Percentiles rank a stretch among this genome's conserved stretches.
These are phyloP conservation scores for Sordariomycetes sp. DNA, from an alignment of 2,329 filamentous ascomycete species.

Conservation along the genomic window DNA sequence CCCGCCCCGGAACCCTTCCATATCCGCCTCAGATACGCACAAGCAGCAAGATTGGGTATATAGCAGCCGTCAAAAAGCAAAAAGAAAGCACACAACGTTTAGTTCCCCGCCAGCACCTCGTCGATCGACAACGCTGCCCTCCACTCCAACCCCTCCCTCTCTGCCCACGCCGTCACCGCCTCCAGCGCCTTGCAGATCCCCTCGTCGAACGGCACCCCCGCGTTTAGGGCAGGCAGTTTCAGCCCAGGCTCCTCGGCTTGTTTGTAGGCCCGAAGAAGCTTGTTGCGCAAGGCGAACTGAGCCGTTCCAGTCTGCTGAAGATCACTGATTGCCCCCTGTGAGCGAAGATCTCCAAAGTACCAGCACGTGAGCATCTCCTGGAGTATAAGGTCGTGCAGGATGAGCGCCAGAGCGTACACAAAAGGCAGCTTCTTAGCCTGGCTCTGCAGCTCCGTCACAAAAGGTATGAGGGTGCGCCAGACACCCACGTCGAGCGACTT, in stretches of 20 bases:
- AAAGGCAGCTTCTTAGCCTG: constrained; percentile 22
- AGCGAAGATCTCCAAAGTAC: constrained; percentile 5
- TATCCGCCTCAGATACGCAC: background rate
- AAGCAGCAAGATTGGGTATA: constrained; percentile 2
- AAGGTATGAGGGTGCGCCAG: constrained; percentile 34
- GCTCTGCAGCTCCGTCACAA: constrained; percentile 27
- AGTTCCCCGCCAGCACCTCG: constrained; percentile 2
- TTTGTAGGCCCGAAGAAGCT: background rate
- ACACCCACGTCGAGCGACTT: constrained; percentile 26
- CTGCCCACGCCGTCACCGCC: constrained; percentile 4
- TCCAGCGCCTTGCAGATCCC: constrained; percentile 33
- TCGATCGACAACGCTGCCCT: background rate
- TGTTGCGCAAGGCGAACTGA: background rate
- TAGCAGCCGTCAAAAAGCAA: background rate
- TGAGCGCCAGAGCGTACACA: constrained; percentile 27
- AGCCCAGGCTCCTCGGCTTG: background rate
- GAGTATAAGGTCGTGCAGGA: constrained; percentile 31
- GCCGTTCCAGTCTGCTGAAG: constrained; percentile 5
- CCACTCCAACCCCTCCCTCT: constrained; percentile 3
- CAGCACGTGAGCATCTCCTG: constrained; percentile 30
- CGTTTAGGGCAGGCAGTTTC: constrained; percentile 4
- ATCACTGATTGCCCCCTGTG: background rate
- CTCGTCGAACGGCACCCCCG: constrained; percentile 49
- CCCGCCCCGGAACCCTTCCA: background rate
- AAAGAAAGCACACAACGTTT: background rate